Evolutionary conservation across 2,329 filamentous ascomycete species (phyloP), one percentile per base, ranked within the genome.

Genomic region (Penicillium sp.): DNA sequence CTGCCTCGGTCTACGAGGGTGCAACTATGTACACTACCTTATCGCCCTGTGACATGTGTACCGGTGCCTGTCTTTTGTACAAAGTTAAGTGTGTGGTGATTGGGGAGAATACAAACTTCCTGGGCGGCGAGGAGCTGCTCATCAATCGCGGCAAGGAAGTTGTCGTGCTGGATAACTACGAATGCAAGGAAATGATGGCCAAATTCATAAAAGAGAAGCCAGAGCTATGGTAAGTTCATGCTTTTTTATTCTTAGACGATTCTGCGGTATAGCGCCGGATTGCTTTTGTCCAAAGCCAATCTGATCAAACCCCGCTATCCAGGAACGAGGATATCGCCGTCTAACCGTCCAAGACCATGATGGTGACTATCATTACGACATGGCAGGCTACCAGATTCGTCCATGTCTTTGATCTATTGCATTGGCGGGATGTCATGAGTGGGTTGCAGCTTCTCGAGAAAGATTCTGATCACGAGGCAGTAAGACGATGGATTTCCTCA

Each of bases 1-100:
- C 81, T 20, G 82, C 82, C 11, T 76, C 75, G 1, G 74, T 75
- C 4, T 88, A 87, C 62, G 73, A 73, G 48, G 80, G 79, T 18
- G 76, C 80, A 23, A 88, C 83, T n/a, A 87, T 89, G 82, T 89
- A 85, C 65, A 89, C 84, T 2, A 87, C 84, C 0, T 69, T 89
- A 5, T 85, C 81, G 2, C 84, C 84, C 0, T 89, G 84, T 60
- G 82, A 85, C 56, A 88, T 88, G 84, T 89, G 81, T 62, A 86
- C 84, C 3, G 84, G 84, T 6, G 82, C 84, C 2, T 87, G 83
- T 54, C 68, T 89, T 42, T 71, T 88, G 42, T 89, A 87, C 70
- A 82, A 82, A 54, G 75, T 89, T 41, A 71, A 74, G 31, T 74
- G 84, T 14, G 82, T 88, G 2, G 83, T 89, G 18, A 77, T 89